Evolutionary conservation across 805 yeast species (phyloP).

Genomic region (Candida koratica): DNA sequence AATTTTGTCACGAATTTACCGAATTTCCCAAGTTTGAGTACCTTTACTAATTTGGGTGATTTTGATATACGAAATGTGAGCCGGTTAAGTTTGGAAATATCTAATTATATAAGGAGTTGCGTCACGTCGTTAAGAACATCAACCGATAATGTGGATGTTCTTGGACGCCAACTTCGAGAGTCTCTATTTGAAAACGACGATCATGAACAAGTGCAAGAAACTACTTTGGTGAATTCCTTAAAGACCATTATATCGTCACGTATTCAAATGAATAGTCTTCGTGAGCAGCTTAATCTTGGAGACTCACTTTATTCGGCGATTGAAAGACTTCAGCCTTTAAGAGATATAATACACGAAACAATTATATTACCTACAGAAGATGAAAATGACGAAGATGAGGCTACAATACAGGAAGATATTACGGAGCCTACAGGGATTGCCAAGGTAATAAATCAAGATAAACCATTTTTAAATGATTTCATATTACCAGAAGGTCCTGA

Average conservation of each 20-base stretch:
- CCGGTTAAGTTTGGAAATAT: constrained; percentile 9
- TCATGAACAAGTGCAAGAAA: constrained; percentile 15
- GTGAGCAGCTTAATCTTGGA: constrained; percentile 43
- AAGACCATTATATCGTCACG: constrained; percentile 39
- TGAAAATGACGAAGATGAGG: constrained; percentile 13
- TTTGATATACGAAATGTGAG: constrained; percentile 9
- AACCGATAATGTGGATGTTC: constrained; percentile 5
- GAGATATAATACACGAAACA: constrained; percentile 44
- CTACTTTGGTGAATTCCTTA: constrained; percentile 14
- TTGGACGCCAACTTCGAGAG: no score
- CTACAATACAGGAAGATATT: constrained; percentile 4
- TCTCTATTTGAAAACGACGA: no score
- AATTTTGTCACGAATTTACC: constrained; percentile 3
- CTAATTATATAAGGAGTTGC: constrained; percentile 10
- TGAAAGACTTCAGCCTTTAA: constrained; percentile 46
- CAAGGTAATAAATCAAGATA: constrained; percentile 41
- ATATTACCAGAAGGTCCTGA: constrained; percentile 40
- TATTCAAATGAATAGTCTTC: constrained; percentile 39
- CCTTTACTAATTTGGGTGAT: constrained; percentile 14
- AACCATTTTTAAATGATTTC: constrained; percentile 49
- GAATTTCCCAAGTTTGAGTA: constrained; percentile 20
- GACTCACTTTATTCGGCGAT: constrained; percentile 48
- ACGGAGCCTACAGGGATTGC: constrained; percentile 57
- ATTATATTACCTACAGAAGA: constrained; percentile 52
- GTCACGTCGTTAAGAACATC: constrained; percentile 17